A percentile compares a stretch with the other conserved stretches of the same genome.
These are phyloP conservation scores for Candida buenavistaensis DNA, from an alignment of 1,139 yeast species.

Conservation along the genomic window DNA sequence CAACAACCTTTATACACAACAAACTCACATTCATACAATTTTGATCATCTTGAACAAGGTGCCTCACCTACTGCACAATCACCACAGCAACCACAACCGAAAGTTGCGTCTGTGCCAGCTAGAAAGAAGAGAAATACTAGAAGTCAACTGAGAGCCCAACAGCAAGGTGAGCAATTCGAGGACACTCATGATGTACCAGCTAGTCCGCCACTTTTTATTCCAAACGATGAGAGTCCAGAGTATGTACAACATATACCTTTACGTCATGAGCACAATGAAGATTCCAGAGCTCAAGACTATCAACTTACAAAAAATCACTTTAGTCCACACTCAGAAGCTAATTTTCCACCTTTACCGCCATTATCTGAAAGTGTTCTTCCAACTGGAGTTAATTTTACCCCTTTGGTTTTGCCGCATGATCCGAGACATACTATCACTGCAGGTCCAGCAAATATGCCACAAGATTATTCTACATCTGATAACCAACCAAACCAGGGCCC, in stretches of 20 bases:
- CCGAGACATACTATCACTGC: conserved; percentile 10
- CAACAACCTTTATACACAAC: conserved; percentile 13
- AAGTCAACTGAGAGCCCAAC: conserved; percentile 3
- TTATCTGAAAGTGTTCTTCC: conserved; percentile 39
- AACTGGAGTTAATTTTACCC: conserved; percentile 15
- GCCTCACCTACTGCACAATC: conserved; percentile 6
- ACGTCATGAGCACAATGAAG: conserved; percentile 9
- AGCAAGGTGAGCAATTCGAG: conserved; percentile 3
- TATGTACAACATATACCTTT: conserved; percentile 10
- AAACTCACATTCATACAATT: background rate
- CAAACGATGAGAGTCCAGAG: background rate
- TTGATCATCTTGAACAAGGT: conserved; percentile 8
- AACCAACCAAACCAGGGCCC: conserved; percentile 7
- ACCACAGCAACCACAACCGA: background rate
- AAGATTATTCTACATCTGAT: background rate
- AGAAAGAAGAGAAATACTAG: conserved; percentile 5
- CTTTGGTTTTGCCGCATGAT: conserved; percentile 12
- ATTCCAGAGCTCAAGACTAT: conserved; percentile 11
- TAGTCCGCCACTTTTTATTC: background rate
- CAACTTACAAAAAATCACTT: conserved; percentile 10
- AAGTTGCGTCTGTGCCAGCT: conserved; percentile 1
- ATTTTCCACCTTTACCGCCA: conserved; percentile 35
- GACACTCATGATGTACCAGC: conserved; percentile 5
- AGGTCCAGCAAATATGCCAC: conserved; percentile 13
- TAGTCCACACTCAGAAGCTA: conserved; percentile 13